Evolutionary conservation across 1,139 yeast species (phyloP).

Genomic region (Yamadazyma sp.): DNA sequence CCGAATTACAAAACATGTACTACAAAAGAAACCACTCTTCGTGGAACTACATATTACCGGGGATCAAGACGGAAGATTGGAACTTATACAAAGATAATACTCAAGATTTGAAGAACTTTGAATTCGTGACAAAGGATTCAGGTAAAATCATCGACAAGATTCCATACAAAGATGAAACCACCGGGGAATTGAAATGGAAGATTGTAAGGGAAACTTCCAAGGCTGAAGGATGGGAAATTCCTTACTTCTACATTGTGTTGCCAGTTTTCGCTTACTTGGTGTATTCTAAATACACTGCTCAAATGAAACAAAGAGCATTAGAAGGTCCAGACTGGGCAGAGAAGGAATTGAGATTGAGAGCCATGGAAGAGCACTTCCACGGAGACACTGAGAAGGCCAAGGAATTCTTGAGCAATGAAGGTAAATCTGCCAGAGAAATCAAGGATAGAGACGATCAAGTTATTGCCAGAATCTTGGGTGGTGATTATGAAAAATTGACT

Average conservation of each 20-base stretch:
- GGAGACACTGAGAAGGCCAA: constrained; percentile 62
- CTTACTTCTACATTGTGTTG: constrained; percentile 73
- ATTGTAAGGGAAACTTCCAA: constrained; percentile 72
- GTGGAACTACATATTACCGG: constrained; percentile 61
- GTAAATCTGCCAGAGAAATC: constrained; percentile 58
- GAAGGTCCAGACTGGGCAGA: constrained; percentile 78
- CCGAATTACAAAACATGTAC: constrained; percentile 66
- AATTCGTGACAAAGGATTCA: constrained; percentile 61
- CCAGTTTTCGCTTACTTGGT: constrained; percentile 49
- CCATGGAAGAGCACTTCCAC: constrained; percentile 62
- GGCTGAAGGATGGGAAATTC: constrained; percentile 83
- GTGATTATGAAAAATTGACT: constrained; percentile 80
- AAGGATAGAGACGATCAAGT: constrained; percentile 75
- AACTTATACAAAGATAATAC: constrained; percentile 63
- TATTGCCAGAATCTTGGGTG: constrained; percentile 78
- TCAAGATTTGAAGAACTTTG: constrained; percentile 59
- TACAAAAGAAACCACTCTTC: constrained; percentile 59
- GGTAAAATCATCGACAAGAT: constrained; percentile 77
- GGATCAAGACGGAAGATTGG: constrained; percentile 54
- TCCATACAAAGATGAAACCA: constrained; percentile 75
- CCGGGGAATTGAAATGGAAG: constrained; percentile 81
- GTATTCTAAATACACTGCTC: constrained; percentile 48
- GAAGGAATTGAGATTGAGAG: constrained; percentile 80
- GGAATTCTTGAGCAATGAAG: constrained; percentile 55
- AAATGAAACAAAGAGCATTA: constrained; percentile 41